Evolutionary conservation across 1,139 yeast species (phyloP).

Genomic region (Hyphopichia wangnamkhiaoensis): DNA sequence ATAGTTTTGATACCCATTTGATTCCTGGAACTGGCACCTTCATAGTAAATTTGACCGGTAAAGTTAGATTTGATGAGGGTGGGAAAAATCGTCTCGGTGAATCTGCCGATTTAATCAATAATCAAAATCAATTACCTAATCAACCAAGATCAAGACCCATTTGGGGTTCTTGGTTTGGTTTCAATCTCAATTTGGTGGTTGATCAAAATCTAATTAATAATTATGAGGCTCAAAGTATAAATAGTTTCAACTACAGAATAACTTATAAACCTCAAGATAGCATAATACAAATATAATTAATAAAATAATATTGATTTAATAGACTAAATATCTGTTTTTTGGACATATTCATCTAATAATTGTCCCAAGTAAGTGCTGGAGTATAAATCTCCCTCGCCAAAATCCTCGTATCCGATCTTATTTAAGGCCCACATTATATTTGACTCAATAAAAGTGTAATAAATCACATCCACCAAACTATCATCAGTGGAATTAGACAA

Average conservation of each 20-base stretch:
- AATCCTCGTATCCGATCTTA: slow-evolving; percentile 24
- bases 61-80: slow-evolving; percentile 73
- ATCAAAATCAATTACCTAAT: slow-evolving; percentile 10
- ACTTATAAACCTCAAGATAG: slow-evolving; percentile 64
- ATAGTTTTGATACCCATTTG: slow-evolving; percentile 65
- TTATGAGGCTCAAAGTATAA: slow-evolving; percentile 46
- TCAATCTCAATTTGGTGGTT: slow-evolving; percentile 55
- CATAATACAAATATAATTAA: slow-evolving; percentile 37
- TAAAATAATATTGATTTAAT: too few species aligned
- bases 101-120: slow-evolving; percentile 46
- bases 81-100: slow-evolving; percentile 67
- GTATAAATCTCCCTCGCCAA: slow-evolving; percentile 23
- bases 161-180: slow-evolving; percentile 75
- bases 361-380: slow-evolving; percentile 36
- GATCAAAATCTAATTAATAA: slow-evolving; percentile 54
- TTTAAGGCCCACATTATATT: slow-evolving; percentile 62
- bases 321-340: slow-evolving; percentile 10
- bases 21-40: slow-evolving; percentile 69
- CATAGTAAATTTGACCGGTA: slow-evolving; percentile 57
- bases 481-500: slow-evolving; percentile 19
- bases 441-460: slow-evolving; percentile 71
- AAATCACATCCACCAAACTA: slow-evolving; percentile 64
- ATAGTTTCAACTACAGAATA: slow-evolving; percentile 64
- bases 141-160: slow-evolving; percentile 30
- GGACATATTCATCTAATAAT: slow-evolving; percentile 32